A percentile compares a stretch with the other conserved stretches of the same genome.
Evolutionary conservation across 2,329 filamentous ascomycete genomes (phyloP).

Genomic region (Rutstroemia sp.): DNA sequence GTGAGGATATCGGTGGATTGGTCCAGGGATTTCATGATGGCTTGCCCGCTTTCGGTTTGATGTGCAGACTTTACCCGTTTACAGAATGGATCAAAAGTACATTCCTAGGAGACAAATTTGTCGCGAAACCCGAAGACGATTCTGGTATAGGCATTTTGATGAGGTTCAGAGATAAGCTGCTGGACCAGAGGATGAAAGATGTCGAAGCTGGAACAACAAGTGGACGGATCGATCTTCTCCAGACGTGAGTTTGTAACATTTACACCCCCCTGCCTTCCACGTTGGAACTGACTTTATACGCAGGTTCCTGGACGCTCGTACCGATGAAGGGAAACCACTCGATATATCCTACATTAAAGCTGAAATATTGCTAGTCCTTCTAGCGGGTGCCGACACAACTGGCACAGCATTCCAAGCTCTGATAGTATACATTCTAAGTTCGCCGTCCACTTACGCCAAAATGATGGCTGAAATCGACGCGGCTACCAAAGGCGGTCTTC

Average conservation of each 20-base stretch:
- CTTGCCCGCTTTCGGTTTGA: not conserved
- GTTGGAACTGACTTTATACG: not conserved
- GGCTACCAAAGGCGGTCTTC: too few species aligned
- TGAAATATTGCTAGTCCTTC: slow-evolving; percentile 1
- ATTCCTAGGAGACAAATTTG: slow-evolving; percentile 32
- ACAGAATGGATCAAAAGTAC: slow-evolving; percentile 47
- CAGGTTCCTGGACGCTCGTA: not conserved
- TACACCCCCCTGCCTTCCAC: too few species aligned
- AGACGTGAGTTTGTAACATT: not conserved
- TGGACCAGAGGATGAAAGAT: not conserved
- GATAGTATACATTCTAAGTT: not conserved
- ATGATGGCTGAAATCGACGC: not conserved
- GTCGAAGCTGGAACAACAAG: not conserved
- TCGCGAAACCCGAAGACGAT: not conserved
- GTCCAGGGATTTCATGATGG: slow-evolving; percentile 46
- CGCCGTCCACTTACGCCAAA: not conserved
- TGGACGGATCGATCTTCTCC: not conserved
- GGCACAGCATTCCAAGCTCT: not conserved
- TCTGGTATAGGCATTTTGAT: slow-evolving; percentile 6
- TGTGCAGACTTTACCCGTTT: slow-evolving; percentile 44
- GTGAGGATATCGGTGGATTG: slow-evolving; percentile 43
- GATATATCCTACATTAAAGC: not conserved
- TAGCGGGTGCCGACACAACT: slow-evolving; percentile 4
- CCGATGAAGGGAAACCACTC: not conserved
- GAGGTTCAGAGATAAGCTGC: slow-evolving; percentile 1